Evolutionary conservation across 306 rosid genomes (phyloP), one percentile per base, ranked within the genome.

Genomic region (Glycyrrhiza uralensis): DNA sequence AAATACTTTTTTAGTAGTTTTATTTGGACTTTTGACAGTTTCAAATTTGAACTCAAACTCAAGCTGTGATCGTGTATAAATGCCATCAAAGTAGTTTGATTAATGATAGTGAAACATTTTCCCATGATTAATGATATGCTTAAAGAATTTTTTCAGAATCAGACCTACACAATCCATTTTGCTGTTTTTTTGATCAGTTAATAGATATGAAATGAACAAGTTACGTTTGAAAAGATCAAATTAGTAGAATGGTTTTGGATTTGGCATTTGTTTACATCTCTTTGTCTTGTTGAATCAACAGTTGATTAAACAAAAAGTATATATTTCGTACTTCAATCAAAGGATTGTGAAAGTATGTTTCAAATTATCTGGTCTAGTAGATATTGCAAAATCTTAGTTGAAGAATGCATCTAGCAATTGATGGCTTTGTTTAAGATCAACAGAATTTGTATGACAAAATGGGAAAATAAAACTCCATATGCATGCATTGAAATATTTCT

Each of bases 401-500:
- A 54, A 28, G 33, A 32, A 33, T 8, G 6, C 63, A 59, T 18
- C n/a, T 28, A 18, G 35, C 47, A 26, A 49, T 49, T 14, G 3
- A 20, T 30, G 38, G 49, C 0, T 20, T n/a, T 47, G 52, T 55
- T 38, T 26, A 55, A 30, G 67, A 44, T 42, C 10, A 51, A 13
- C 20, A 51, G 2, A 52, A 41, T 69, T 60, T 42, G 22, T 55
- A 17, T 8, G 15, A 23, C 22, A 54, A 44, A 18, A 66, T 38
- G 17, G 4, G 33, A 68, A 46, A 39, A 35, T 20, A 33, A 47
- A 38, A 28, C 38, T 63, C 45, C 61, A 65, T 69, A 20, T 63
- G 56, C 70, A n/a, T 51, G 57, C 54, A 42, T 33, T 19, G 57
- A 55, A 76, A 55, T 63, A 47, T 61, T 49, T 38, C 42, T 78